Conservation (phyloP, 2,329 filamentous ascomycete genomes). For the Lithohypha guttulata region DNA sequence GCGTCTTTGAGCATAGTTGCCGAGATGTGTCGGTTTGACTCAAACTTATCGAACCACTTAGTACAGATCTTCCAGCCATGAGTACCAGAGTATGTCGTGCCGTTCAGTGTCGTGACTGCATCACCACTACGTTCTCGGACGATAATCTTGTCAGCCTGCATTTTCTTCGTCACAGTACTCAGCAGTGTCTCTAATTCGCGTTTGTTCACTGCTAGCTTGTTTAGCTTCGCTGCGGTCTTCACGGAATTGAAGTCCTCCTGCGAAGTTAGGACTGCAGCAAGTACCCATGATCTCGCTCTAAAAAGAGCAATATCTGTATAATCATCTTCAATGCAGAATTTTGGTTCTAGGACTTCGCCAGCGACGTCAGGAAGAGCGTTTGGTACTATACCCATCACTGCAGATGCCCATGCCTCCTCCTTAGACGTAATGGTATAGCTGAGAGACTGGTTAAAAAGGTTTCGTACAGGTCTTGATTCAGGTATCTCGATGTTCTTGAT, state of each 20-base stretch:
- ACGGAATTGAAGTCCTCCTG: conserved; percentile 31
- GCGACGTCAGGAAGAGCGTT: conserved; percentile 4
- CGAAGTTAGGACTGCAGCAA: conserved; percentile 36
- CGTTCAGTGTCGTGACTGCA: conserved; percentile 1
- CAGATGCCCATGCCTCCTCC: conserved; percentile 26
- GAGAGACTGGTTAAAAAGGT: conserved; percentile 27
- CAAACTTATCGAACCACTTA: conserved; percentile 29
- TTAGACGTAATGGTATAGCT: conserved; percentile 27
- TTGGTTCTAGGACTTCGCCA: not conserved
- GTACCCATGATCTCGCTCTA: conserved; percentile 37
- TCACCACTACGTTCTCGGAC: conserved; percentile 2
- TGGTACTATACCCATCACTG: conserved; percentile 27
- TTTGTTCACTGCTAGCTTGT: conserved; percentile 13
- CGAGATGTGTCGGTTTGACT: conserved; percentile 32
- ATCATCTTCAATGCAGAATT: conserved; percentile 5
- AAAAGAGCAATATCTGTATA: conserved; percentile 12
- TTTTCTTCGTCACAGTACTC: conserved; percentile 29
- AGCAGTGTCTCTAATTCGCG: conserved; percentile 25
- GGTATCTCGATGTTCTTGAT: conserved; percentile 33
- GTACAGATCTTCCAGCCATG: conserved; percentile 12
- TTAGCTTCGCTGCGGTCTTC: conserved; percentile 27
- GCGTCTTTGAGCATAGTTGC: conserved; percentile 31
- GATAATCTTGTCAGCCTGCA: conserved; percentile 24
- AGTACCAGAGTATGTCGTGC: conserved; percentile 8
- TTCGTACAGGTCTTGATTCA: conserved; percentile 25